A percentile compares a stretch with the other conserved stretches of the same genome.
Evolutionary conservation across 768 basidiomycete species (phyloP).

Genomic region (Mycena epipterygia): DNA sequence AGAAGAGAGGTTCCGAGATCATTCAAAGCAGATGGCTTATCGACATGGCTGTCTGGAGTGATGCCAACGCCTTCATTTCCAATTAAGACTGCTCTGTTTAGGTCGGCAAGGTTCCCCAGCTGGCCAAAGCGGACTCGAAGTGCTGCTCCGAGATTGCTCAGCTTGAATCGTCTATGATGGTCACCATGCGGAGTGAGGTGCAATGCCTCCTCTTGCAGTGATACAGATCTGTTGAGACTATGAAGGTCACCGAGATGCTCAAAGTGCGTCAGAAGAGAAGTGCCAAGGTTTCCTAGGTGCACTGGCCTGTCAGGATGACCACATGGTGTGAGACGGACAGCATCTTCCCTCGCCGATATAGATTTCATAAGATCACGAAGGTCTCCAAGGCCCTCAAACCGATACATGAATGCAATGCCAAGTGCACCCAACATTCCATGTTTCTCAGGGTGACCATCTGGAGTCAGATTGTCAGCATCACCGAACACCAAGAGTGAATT

Average conservation of each 20-base stretch:
- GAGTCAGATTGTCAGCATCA: neutral
- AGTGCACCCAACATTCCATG: neutral
- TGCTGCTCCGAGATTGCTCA: neutral
- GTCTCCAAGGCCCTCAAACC: slow-evolving; percentile 2
- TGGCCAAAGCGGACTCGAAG: neutral
- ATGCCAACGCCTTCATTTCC: neutral
- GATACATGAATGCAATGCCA: neutral
- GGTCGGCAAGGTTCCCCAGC: neutral
- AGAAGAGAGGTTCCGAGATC: neutral
- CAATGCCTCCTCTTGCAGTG: slow-evolving; percentile 1
- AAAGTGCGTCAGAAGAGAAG: neutral
- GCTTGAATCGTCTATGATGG: neutral
- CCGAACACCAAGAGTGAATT: neutral
- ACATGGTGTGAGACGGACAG: neutral
- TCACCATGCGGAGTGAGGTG: neutral
- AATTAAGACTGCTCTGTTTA: neutral
- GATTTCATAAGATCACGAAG: neutral
- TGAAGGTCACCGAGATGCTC: neutral
- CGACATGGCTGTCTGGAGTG: neutral
- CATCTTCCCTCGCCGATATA: neutral
- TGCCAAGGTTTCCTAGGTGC: neutral
- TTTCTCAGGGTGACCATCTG: slow-evolving; percentile 1
- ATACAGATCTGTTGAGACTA: neutral
- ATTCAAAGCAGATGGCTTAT: neutral
- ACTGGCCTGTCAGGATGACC: neutral